Conservation (phyloP, 148 eudicot genomes). For the Salicornia ramosissima region DNA sequence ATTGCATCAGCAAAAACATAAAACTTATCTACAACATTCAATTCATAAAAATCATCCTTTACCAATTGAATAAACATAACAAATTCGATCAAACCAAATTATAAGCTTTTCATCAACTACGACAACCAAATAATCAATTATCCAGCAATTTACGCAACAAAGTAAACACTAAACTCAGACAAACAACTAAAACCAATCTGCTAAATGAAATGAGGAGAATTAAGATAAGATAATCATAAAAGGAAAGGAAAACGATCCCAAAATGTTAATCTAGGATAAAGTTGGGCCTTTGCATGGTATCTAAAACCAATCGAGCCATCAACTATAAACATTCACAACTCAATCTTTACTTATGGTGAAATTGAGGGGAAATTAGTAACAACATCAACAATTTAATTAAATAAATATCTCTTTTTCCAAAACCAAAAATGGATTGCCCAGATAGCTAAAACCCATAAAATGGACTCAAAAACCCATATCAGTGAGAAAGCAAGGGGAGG, state of each 20-base stretch:
- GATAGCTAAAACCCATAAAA: constrained; percentile 30
- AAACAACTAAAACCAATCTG: background rate
- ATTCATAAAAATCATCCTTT: background rate
- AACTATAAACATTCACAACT: constrained; percentile 25
- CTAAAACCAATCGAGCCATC: constrained; percentile 94
- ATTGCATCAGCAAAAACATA: constrained; percentile 32
- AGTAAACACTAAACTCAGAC: too few species aligned
- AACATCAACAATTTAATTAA: constrained; percentile 1
- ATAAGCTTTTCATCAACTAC: background rate
- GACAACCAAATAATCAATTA: background rate
- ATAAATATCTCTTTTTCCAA: too few species aligned
- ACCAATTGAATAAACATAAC: background rate
- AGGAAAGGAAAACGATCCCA: constrained; percentile 76
- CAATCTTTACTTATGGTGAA: constrained; percentile 5
- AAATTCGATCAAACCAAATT: background rate
- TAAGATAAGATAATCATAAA: constrained; percentile 65
- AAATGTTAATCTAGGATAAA: constrained; percentile 59
- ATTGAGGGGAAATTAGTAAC: background rate
- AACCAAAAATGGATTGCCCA: constrained; percentile 27
- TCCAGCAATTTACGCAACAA: too few species aligned
- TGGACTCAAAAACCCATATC: constrained; percentile 21
- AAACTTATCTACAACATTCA: background rate
- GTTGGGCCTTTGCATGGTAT: constrained; percentile 61
- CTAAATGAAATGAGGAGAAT: background rate
- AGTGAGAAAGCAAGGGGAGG: constrained; percentile 17